Conservation (phyloP, 2,329 filamentous ascomycete species). For the Teratosphaeria destructans region DNA sequence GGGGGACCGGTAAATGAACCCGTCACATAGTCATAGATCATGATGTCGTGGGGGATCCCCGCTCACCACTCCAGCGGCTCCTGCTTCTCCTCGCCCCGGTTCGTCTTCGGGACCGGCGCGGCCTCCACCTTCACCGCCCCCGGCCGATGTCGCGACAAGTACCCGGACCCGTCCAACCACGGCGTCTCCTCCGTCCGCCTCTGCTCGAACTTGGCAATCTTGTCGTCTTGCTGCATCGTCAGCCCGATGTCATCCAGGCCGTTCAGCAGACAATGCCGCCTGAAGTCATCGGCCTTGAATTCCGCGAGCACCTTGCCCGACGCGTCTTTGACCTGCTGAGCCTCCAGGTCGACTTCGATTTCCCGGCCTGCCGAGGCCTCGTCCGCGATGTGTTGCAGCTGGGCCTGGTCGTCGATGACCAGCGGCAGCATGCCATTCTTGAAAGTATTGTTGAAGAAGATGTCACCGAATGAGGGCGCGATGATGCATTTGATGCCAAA, state of each 20-base stretch:
- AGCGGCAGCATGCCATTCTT: slow-evolving; percentile 99
- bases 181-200: slow-evolving; percentile 69
- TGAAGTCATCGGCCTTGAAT: slow-evolving; percentile 87
- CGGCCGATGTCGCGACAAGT: slow-evolving; percentile 50
- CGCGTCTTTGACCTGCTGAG: slow-evolving; percentile 70
- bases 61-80: slow-evolving; percentile 85
- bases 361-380: slow-evolving; percentile 73
- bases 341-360: slow-evolving; percentile 79
- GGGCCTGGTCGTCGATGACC: slow-evolving; percentile 55
- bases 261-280: slow-evolving; percentile 88
- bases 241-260: slow-evolving; percentile 92
- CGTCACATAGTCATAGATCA: neutral
- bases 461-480: slow-evolving; percentile 77
- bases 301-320: slow-evolving; percentile 61
- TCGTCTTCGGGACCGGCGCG: slow-evolving; percentile 72
- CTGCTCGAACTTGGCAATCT: slow-evolving; percentile 74
- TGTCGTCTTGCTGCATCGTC: slow-evolving; percentile 83
- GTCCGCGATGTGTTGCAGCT: slow-evolving; percentile 59
- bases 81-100: slow-evolving; percentile 69
- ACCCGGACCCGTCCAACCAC: slow-evolving; percentile 82
- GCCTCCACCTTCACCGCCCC: slow-evolving; percentile 54
- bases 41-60: neutral
- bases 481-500: slow-evolving; percentile 94
- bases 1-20: neutral
- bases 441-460: slow-evolving; percentile 99